Evolutionary conservation across 345 rosid species (phyloP), one percentile per base, ranked within the genome.

Genomic region (Salix viminalis): DNA sequence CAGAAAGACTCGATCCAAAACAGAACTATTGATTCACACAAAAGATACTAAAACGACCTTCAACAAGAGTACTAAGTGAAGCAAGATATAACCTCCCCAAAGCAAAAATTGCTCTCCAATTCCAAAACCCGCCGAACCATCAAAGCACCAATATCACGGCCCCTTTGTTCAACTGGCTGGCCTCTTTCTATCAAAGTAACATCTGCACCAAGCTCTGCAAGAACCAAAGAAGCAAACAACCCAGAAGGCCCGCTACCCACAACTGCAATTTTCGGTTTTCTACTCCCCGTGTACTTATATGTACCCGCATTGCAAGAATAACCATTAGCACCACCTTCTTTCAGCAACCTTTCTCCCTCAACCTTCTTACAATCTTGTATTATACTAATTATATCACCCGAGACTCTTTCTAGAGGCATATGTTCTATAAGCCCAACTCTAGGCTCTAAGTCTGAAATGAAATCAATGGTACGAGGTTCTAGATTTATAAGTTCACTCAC

Each of bases 221-320:
- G 96, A 85, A 91, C 96, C 71, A 96, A 92, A 84, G 92, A 79
- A 81, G 98, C 97, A 89, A 95, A 91, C 82, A 93, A 88, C 67
- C 99, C 98, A 36, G 99, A 91, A 0, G 99, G 98, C 65, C 98
- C 99, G 81, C 96, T 85, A 62, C 97, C 99, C 61, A 95, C 97
- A 76, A 95, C 91, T 42, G 89, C 91, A 36, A 95, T 80, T 82
- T 78, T 72, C 72, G 94, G 94, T 74, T 86, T 92, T 74, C 80
- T 87, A 41, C 48, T 66, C 21, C 76, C 73, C 67, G 84, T 64
- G 24, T 50, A 60, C 81, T 83, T 80, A 78, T 62, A 28, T 21
- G 76, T 41, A 56, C 62, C 82, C 39, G 73, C 67, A 71, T 77
- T 76, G n/a, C 83, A 80, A 30, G 77, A 69, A 50, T 62, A 58